Evolutionary conservation across 2,329 filamentous ascomycete genomes (phyloP).

Genomic region (Hypoxylon sp.): DNA sequence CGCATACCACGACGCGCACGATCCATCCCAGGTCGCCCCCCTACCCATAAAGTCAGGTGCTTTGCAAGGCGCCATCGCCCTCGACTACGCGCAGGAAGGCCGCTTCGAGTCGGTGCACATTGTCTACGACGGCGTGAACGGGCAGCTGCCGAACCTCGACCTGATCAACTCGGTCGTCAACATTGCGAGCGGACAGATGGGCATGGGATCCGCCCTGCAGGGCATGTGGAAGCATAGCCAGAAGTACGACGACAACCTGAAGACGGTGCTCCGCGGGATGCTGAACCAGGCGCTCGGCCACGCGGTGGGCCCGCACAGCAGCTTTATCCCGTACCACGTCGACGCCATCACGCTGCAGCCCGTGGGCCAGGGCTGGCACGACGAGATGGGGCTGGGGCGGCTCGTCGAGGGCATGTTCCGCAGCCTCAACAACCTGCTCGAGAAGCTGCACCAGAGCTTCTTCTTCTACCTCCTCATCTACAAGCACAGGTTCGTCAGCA

Average conservation of each 20-base stretch:
- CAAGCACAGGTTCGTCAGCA: constrained; percentile 92
- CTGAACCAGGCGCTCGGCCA: constrained; percentile 88
- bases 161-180: constrained; percentile 92
- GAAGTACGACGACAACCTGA: constrained; percentile 80
- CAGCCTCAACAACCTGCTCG: constrained; percentile 93
- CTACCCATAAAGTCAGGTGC: constrained; percentile 91
- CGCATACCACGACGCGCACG: constrained; percentile 92
- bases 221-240: constrained; percentile 82
- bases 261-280: constrained; percentile 93
- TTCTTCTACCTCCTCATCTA: constrained; percentile 98
- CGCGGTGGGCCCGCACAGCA: constrained; percentile 89
- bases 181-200: constrained; percentile 91
- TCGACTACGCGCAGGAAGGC: constrained; percentile 88
- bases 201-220: constrained; percentile 82
- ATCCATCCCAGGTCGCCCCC: constrained; percentile 72
- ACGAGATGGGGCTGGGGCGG: constrained; percentile 94
- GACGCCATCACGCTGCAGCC: constrained; percentile 94
- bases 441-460: constrained; percentile 98
- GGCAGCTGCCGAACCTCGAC: constrained; percentile 93
- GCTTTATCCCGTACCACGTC: constrained; percentile 97
- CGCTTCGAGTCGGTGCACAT: constrained; percentile 89
- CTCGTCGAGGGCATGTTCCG: constrained; percentile 90
- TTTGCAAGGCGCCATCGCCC: constrained; percentile 88
- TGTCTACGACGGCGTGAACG: constrained; percentile 94
- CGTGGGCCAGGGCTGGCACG: constrained; percentile 91